Evolutionary conservation across 257 asterid genomes (phyloP).

Genomic region (Solanum paucissectum): DNA sequence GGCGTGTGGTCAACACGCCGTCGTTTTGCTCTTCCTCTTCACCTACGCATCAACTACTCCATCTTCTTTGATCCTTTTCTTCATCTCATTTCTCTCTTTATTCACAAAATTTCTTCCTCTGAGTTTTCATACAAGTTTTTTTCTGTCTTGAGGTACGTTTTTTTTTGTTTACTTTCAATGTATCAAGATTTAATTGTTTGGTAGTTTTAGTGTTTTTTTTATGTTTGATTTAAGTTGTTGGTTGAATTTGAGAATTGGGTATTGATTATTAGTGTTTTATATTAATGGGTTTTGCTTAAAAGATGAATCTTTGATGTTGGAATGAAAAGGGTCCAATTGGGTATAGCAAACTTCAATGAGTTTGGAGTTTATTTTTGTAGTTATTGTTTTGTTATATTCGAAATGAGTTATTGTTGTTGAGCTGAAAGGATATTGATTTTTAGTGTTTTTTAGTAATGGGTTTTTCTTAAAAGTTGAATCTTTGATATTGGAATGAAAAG

Average conservation of each 20-base stretch:
- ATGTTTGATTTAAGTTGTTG: neutral
- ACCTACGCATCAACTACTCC: neutral
- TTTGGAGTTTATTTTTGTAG: neutral
- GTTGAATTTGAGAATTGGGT: neutral
- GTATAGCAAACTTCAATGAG: neutral
- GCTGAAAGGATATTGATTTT: neutral
- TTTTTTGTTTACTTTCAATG: neutral
- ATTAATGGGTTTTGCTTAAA: neutral
- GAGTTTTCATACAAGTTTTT: neutral
- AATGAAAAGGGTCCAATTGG: neutral
- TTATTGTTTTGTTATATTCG: neutral
- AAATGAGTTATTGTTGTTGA: neutral
- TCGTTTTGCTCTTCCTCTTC: neutral
- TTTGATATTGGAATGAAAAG: neutral
- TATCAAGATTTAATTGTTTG: neutral
- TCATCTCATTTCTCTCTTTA: neutral
- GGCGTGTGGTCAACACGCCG: slow-evolving; percentile 28
- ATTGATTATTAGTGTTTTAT: neutral
- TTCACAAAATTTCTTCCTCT: neutral
- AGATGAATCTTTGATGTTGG: neutral
- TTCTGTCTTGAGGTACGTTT: slow-evolving; percentile 1
- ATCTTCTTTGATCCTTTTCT: neutral
- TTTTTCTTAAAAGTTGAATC: neutral
- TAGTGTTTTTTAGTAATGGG: neutral
- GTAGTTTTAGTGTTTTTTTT: neutral